These are phyloP conservation scores for Aspergillus haitiensis DNA, from an alignment of 495 filamentous ascomycete genomes.

Conservation along the genomic window DNA sequence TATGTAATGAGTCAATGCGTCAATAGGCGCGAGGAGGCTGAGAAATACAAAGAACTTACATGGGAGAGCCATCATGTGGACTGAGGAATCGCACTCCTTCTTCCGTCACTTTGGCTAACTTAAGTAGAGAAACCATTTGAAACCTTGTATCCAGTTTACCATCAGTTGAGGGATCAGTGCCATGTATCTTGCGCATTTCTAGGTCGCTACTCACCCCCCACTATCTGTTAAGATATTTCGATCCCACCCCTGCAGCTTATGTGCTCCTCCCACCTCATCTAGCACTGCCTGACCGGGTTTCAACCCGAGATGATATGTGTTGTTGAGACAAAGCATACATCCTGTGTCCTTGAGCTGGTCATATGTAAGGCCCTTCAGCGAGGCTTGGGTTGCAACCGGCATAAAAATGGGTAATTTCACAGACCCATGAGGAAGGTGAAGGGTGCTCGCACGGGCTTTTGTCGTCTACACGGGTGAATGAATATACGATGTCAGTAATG, in stretches of 20 bases:
- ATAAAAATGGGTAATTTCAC: slow-evolving; percentile 93
- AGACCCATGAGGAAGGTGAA: slow-evolving; percentile 87
- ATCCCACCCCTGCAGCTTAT: slow-evolving; percentile 91
- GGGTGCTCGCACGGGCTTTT: slow-evolving; percentile 86
- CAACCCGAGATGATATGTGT: slow-evolving; percentile 94
- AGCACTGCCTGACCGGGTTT: slow-evolving; percentile 90
- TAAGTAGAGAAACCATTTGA: slow-evolving; percentile 97
- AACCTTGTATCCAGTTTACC: slow-evolving; percentile 57
- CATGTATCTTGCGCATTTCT: background rate
- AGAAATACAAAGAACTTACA: slow-evolving; percentile 49
- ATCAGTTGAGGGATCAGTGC: background rate
- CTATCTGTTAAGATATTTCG: slow-evolving; percentile 96
- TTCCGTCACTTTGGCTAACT: slow-evolving; percentile 90
- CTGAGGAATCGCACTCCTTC: slow-evolving; percentile 93
- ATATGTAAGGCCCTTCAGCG: slow-evolving; percentile 90
- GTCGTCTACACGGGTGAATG: slow-evolving; percentile 66
- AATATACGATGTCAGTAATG: background rate
- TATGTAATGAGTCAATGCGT: slow-evolving; percentile 21
- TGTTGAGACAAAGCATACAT: slow-evolving; percentile 91
- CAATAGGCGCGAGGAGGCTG: background rate
- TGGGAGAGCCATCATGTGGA: slow-evolving; percentile 92
- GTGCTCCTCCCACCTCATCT: slow-evolving; percentile 84
- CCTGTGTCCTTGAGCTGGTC: slow-evolving; percentile 86
- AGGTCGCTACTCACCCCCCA: slow-evolving; percentile 69
- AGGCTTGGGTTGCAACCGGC: slow-evolving; percentile 97